Evolutionary conservation across 495 filamentous ascomycete species (phyloP).

Genomic region (Xylaria longipes): DNA sequence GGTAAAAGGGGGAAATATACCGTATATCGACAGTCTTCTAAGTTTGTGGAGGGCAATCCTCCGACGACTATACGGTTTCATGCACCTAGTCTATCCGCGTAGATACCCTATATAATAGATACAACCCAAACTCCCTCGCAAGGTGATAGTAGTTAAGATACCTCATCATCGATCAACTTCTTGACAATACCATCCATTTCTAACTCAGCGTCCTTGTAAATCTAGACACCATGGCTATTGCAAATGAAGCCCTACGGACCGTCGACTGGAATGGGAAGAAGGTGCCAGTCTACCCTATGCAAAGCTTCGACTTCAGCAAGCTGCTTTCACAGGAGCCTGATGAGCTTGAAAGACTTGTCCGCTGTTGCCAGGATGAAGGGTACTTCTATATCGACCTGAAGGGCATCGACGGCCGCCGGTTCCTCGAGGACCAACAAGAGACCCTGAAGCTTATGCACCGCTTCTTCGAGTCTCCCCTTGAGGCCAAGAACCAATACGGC

Average conservation of each 20-base stretch:
- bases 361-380: constrained; percentile 55
- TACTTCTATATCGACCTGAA: constrained; percentile 64
- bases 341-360: constrained; percentile 57
- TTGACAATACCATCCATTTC: constrained; percentile 17
- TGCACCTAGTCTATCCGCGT: constrained; percentile 10
- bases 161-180: neutral
- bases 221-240: constrained; percentile 47
- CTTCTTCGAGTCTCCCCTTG: constrained; percentile 56
- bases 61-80: constrained; percentile 19
- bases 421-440: constrained; percentile 55
- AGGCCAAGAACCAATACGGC: constrained; percentile 57
- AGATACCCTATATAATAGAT: constrained; percentile 25
- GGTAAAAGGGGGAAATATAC: constrained; percentile 24
- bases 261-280: constrained; percentile 58
- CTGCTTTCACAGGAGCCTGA: constrained; percentile 56
- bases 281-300: constrained; percentile 58
- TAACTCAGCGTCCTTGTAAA: constrained; percentile 16
- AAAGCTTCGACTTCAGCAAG: constrained; percentile 53
- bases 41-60: constrained; percentile 24
- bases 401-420: constrained; percentile 53
- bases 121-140: neutral
- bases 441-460: constrained; percentile 59
- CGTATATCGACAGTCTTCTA: constrained; percentile 1
- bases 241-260: constrained; percentile 46
- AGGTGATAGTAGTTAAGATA: neutral